Conservation (phyloP, 352 stramenopile species). For the Peronospora destructor region DNA sequence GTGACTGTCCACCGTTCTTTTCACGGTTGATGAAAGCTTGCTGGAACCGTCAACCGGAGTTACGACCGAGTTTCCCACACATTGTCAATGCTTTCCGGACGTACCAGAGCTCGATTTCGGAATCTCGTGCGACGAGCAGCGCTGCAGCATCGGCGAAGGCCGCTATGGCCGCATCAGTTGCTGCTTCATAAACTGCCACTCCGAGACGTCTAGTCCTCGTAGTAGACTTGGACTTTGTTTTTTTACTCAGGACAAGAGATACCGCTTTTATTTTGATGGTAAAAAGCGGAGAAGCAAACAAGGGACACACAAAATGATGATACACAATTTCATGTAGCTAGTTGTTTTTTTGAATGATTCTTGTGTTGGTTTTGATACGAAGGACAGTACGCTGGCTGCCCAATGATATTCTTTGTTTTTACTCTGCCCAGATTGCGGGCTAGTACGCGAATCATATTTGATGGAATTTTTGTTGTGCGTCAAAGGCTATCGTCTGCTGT, state of each 20-base stretch:
- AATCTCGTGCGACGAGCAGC: conserved; percentile 35
- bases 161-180: conserved; percentile 38
- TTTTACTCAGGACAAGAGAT: conserved; percentile 7
- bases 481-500: too few species aligned
- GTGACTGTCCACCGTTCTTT: conserved; percentile 61
- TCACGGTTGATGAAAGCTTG: conserved; percentile 66
- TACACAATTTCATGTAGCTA: conserved; percentile 25
- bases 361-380: background rate
- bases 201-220: conserved; percentile 1
- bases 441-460: too few species aligned
- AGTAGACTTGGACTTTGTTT: conserved; percentile 12
- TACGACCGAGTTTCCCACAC: conserved; percentile 59
- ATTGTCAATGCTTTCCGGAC: conserved; percentile 64
- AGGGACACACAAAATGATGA: conserved; percentile 17
- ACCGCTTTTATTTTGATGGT: conserved; percentile 18
- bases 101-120: conserved; percentile 44
- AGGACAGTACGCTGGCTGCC: background rate
- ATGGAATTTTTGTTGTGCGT: too few species aligned
- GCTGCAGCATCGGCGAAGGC: conserved; percentile 34
- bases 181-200: conserved; percentile 25
- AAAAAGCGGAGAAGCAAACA: conserved; percentile 12
- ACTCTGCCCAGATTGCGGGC: too few species aligned
- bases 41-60: conserved; percentile 63
- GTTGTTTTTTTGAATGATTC: background rate
- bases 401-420: too few species aligned